Percentiles rank a stretch among this genome's conserved stretches.
These are phyloP conservation scores for Penicillium sp. DNA, from an alignment of 2,329 filamentous ascomycete species.

Conservation along the genomic window DNA sequence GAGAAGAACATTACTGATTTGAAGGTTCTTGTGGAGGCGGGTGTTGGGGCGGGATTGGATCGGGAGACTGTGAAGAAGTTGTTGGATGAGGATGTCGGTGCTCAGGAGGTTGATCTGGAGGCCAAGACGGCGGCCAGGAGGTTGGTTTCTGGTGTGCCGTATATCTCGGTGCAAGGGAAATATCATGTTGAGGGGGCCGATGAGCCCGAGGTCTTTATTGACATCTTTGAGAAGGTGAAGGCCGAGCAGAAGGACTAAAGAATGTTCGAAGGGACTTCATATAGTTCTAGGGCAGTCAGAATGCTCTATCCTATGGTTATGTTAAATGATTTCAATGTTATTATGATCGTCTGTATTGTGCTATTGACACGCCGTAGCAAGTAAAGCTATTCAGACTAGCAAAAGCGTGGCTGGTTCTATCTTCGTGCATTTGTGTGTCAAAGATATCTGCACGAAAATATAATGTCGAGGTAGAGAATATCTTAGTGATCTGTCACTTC, in stretches of 20 bases:
- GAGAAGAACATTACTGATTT: constrained; percentile 63
- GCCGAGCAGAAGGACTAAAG: constrained; percentile 27
- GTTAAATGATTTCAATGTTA: background rate
- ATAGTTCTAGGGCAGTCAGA: background rate
- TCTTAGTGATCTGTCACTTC: background rate
- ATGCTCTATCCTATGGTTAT: background rate
- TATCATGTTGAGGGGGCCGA: constrained; percentile 71
- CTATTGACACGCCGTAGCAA: background rate
- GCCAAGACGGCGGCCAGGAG: constrained; percentile 54
- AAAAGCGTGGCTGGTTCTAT: background rate
- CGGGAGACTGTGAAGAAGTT: constrained; percentile 54
- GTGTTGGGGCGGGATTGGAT: constrained; percentile 55
- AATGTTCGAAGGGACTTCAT: background rate
- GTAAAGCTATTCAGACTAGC: background rate
- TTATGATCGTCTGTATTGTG: background rate
- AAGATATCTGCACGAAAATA: background rate
- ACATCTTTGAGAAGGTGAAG: constrained; percentile 64
- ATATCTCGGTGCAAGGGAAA: constrained; percentile 69
- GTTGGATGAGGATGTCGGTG: constrained; percentile 57
- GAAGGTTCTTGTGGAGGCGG: constrained; percentile 54
- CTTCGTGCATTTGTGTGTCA: background rate
- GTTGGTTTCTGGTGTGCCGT: constrained; percentile 68
- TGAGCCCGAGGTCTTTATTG: constrained; percentile 65
- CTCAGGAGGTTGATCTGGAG: constrained; percentile 59
- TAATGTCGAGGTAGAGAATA: background rate